Evolutionary conservation across 163 green algal genomes (phyloP), one percentile per base, ranked within the genome.

Genomic region (Volvox carteri): DNA sequence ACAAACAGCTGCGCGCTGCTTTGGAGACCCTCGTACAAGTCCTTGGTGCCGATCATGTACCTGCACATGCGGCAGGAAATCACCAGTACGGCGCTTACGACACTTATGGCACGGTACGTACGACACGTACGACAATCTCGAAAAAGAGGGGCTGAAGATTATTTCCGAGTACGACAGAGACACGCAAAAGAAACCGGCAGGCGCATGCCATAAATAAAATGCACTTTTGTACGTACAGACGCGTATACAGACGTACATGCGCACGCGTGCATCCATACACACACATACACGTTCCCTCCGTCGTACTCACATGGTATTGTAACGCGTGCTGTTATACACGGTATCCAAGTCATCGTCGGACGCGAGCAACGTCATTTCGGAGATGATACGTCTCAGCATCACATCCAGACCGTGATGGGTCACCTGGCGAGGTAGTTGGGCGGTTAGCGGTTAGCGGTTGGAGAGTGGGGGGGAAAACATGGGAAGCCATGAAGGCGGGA

Each of bases 1-100:
- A 86, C 78, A 44, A 78, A 81, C n/a, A 90, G 75, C 33, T 85
- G 16, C 42, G 84, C 89, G 21, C 81, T 86, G 21, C n/a, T 44
- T 41, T 73, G n/a, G 76, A 92, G 89, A 65, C 89, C 89, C 1
- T 92, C 84, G 39, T 87, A 85, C n/a, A 92, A 33, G 46, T 84
- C 75, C 75, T 84, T 84, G 46, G 75, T 84, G 75, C 75, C 75
- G 18, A 84, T 48, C 48, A 84, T 70, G 75, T 84, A 84, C 75
- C 75, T 84, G 50, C 30, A 48, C 35, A 21, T 9, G 35, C 25
- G 35, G 68, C 4, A 50, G 35, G 6, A 6, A n/a, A 12, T 65
- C 25, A 8, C 3, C 25, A 65, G 54, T 30, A 39, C 28, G 67
- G 9, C n/a, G 23, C 58, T 30, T 75, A 72, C 60, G 60, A 72